Conservation (phyloP, 768 basidiomycete species). For the Hysterangium stoloniferum region DNA sequence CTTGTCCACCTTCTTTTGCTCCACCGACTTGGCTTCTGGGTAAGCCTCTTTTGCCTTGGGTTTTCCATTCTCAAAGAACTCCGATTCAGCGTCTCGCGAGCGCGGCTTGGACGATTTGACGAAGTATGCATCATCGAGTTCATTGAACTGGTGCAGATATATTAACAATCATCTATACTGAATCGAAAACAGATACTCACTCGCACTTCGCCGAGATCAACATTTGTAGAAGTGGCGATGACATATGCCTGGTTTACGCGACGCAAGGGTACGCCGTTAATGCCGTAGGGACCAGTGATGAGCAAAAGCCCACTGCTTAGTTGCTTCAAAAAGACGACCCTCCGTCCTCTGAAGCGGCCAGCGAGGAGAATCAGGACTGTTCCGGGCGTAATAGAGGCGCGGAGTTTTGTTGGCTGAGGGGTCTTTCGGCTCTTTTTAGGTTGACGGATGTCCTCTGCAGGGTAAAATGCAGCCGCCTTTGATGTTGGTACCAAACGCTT, state of each 20-base stretch:
- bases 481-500: constrained; percentile 79
- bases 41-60: constrained; percentile 83
- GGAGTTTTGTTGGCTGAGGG: constrained; percentile 68
- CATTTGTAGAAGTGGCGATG: constrained; percentile 93
- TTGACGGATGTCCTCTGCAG: constrained; percentile 86
- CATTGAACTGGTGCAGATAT: constrained; percentile 78
- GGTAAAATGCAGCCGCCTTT: constrained; percentile 89
- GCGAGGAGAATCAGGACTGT: constrained; percentile 94
- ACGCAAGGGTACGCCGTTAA: constrained; percentile 97
- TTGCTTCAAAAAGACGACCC: constrained; percentile 98
- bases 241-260: constrained; percentile 99
- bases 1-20: constrained; percentile 86
- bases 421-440: constrained; percentile 92
- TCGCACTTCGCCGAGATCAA: constrained; percentile 69
- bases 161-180: constrained; percentile 1
- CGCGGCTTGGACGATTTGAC: constrained; percentile 67
- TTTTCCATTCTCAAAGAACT: constrained; percentile 94
- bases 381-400: constrained; percentile 85
- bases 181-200: constrained; percentile 35
- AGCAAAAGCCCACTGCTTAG: constrained; percentile 84
- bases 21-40: constrained; percentile 78
- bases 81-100: constrained; percentile 80
- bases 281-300: constrained; percentile 95
- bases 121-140: constrained; percentile 94
- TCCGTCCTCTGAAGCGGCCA: constrained; percentile 96